Percentiles rank a stretch among this genome's conserved stretches.
phyloP scores from a whole-genome alignment of 306 rosid genomes.

The Senna tora region DNA sequence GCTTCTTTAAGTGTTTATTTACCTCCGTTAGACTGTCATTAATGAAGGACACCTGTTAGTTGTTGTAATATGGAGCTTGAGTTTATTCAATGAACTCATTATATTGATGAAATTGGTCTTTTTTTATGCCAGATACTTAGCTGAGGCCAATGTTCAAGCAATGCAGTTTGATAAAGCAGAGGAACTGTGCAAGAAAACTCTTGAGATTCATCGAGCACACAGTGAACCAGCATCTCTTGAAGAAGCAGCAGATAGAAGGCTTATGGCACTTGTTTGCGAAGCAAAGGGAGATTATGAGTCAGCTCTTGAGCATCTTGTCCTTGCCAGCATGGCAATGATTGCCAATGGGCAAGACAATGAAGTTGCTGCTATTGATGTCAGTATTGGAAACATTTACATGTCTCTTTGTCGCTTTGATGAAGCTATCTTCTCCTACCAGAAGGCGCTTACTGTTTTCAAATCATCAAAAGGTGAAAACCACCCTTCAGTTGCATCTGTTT shows the following conservation, averaged over 20 bases:
- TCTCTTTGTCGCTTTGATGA: constrained; percentile 94
- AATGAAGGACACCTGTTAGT: neutral
- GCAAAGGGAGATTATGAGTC: constrained; percentile 89
- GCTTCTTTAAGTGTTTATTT: neutral
- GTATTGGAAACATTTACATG: constrained; percentile 95
- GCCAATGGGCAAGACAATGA: constrained; percentile 92
- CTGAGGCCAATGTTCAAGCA: constrained; percentile 98
- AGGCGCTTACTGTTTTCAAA: constrained; percentile 95
- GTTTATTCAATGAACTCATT: neutral
- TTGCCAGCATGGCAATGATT: constrained; percentile 98
- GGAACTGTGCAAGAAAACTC: constrained; percentile 81
- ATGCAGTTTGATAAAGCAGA: constrained; percentile 98
- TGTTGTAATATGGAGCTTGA: neutral
- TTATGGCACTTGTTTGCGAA: constrained; percentile 90
- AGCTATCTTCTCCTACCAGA: constrained; percentile 96
- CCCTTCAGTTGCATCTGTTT: constrained; percentile 88
- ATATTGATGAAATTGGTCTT: constrained; percentile 18
- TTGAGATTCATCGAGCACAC: constrained; percentile 87
- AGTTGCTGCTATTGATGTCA: constrained; percentile 93
- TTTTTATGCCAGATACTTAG: constrained; percentile 69
- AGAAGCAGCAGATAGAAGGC: constrained; percentile 94
- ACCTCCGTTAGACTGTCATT: neutral
- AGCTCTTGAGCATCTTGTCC: constrained; percentile 95
- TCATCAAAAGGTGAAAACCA: constrained; percentile 92
- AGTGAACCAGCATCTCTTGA: constrained; percentile 98